These are phyloP conservation scores for Nakaseomyces kungkrabaensis DNA, from an alignment of 1,139 yeast genomes.

Conservation along the genomic window DNA sequence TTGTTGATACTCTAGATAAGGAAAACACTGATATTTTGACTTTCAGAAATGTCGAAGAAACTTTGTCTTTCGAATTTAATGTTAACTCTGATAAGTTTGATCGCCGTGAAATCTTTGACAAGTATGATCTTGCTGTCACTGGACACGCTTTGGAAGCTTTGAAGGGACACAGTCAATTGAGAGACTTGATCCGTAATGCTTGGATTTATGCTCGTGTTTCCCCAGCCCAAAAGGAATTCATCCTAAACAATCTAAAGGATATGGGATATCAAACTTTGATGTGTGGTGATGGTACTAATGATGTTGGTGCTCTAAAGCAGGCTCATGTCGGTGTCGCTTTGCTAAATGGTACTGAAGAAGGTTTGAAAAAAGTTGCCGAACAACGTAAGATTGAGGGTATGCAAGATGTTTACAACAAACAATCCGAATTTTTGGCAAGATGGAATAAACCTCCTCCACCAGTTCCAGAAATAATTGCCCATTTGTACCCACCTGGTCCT, in stretches of 20 bases:
- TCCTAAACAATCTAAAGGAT: conserved; percentile 71
- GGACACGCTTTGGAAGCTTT: conserved; percentile 79
- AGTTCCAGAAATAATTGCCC: conserved; percentile 81
- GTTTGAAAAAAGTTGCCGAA: conserved; percentile 83
- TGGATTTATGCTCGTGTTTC: conserved; percentile 99
- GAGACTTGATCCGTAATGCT: conserved; percentile 69
- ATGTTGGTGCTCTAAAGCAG: conserved; percentile 97
- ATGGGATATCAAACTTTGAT: conserved; percentile 89
- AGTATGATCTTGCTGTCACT: conserved; percentile 82
- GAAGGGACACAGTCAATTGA: conserved; percentile 53
- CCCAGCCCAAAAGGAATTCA: conserved; percentile 88
- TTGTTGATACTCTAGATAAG: conserved; percentile 78
- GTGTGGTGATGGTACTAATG: conserved; percentile 99
- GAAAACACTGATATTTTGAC: conserved; percentile 49
- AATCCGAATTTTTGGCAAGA: conserved; percentile 60
- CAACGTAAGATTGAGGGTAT: conserved; percentile 58
- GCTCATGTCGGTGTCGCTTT: conserved; percentile 97
- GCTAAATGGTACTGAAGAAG: conserved; percentile 92
- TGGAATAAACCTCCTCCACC: conserved; percentile 84
- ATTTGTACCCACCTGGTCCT: conserved; percentile 93
- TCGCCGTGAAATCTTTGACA: conserved; percentile 42
- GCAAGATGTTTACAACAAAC: conserved; percentile 71
- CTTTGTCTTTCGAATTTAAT: conserved; percentile 58
- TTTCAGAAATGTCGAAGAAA: conserved; percentile 81
- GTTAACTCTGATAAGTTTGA: conserved; percentile 49